These are phyloP conservation scores for Coemansia sp. DNA, from an alignment of 192 early-diverging fungal genomes.

Conservation along the genomic window DNA sequence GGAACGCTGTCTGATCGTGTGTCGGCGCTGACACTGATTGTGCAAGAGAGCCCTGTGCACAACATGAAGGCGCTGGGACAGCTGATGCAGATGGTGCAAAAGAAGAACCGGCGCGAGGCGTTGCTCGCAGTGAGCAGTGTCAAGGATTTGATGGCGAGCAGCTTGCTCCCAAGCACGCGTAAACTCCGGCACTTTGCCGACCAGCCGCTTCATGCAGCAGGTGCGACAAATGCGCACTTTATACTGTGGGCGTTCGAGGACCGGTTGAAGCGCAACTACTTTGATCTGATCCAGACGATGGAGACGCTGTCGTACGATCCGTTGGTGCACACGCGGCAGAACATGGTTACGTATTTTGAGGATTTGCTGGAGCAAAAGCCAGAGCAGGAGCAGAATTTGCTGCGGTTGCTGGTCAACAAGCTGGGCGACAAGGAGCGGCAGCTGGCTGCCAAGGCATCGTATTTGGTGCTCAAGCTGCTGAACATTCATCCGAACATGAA, in stretches of 20 bases:
- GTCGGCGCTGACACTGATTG: slow-evolving; percentile 86
- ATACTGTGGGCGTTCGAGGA: slow-evolving; percentile 95
- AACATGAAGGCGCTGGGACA: slow-evolving; percentile 66
- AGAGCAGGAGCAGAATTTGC: slow-evolving; percentile 94
- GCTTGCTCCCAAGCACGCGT: slow-evolving; percentile 74
- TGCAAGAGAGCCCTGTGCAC: slow-evolving; percentile 92
- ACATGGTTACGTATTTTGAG: slow-evolving; percentile 72
- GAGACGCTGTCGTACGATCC: slow-evolving; percentile 88
- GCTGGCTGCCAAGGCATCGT: slow-evolving; percentile 80
- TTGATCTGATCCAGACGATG: slow-evolving; percentile 84
- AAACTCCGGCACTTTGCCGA: slow-evolving; percentile 95
- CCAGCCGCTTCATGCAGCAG: slow-evolving; percentile 65
- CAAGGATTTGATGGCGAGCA: slow-evolving; percentile 84
- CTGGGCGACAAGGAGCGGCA: slow-evolving; percentile 89
- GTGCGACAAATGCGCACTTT: slow-evolving; percentile 70
- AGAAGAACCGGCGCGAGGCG: slow-evolving; percentile 87
- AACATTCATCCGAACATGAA: slow-evolving; percentile 81
- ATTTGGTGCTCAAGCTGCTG: slow-evolving; percentile 76
- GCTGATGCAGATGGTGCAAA: slow-evolving; percentile 81
- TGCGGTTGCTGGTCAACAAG: slow-evolving; percentile 92
- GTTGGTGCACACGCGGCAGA: slow-evolving; percentile 78
- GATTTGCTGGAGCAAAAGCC: slow-evolving; percentile 83
- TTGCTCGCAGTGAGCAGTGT: slow-evolving; percentile 81
- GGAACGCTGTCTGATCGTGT: slow-evolving; percentile 94
- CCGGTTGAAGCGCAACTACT: slow-evolving; percentile 85